Conservation (phyloP, 1,284 basidiomycete species). For the Fomitopsis palustris region DNA sequence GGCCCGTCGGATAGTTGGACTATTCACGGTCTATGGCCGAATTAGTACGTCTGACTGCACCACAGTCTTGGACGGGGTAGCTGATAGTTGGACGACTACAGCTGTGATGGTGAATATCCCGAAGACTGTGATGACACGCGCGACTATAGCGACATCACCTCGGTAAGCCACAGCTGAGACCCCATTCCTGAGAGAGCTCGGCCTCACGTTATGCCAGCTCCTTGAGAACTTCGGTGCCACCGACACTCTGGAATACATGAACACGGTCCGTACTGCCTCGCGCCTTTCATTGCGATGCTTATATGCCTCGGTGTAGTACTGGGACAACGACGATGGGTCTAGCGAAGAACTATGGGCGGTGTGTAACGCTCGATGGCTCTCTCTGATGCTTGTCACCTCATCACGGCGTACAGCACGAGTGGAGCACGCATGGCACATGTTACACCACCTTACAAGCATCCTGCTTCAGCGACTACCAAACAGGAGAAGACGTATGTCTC, state of each 20-base stretch:
- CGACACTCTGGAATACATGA: conserved; percentile 66
- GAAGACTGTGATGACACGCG: conserved; percentile 67
- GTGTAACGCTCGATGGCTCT: no score
- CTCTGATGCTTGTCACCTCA: no score
- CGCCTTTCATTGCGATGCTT: not conserved
- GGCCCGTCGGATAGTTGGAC: conserved; percentile 72
- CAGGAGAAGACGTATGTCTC: conserved; percentile 51
- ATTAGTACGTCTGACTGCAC: conserved; percentile 63
- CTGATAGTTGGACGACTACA: conserved; percentile 24
- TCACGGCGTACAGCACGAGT: conserved; percentile 47
- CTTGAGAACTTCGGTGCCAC: conserved; percentile 55
- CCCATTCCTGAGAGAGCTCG: not conserved
- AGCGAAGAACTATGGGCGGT: conserved; percentile 65
- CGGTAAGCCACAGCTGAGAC: conserved; percentile 32
- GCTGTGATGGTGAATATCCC: conserved; percentile 66
- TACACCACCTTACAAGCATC: conserved; percentile 57
- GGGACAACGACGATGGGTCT: conserved; percentile 60
- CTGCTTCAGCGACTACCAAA: conserved; percentile 55
- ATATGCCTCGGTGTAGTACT: conserved; percentile 40
- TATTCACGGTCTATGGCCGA: conserved; percentile 74
- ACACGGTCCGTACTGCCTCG: conserved; percentile 37
- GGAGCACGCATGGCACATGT: conserved; percentile 75
- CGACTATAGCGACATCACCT: conserved; percentile 52
- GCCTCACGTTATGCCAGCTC: conserved; percentile 36
- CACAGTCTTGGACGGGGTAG: no score